These are phyloP conservation scores for Phytophthora constricta DNA, from an alignment of 352 stramenopile genomes.

Conservation along the genomic window DNA sequence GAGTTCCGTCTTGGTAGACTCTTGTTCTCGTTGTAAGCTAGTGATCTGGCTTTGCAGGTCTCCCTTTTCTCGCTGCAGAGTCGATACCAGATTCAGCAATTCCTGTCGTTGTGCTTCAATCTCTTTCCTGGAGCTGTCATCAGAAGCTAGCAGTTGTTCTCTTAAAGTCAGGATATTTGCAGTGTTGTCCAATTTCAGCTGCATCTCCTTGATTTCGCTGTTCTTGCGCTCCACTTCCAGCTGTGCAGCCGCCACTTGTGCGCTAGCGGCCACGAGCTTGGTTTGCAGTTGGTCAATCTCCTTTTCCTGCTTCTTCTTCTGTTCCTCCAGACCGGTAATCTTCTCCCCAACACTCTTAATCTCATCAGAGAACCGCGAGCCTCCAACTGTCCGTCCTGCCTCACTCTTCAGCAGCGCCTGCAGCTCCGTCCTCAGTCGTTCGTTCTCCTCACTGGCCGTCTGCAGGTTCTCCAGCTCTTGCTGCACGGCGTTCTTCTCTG, in stretches of 20 bases:
- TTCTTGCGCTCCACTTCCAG: conserved; percentile 55
- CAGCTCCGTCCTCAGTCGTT: conserved; percentile 46
- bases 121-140: conserved; percentile 49
- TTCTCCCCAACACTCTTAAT: conserved; percentile 41
- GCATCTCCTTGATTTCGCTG: conserved; percentile 55
- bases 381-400: conserved; percentile 8
- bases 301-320: conserved; percentile 37
- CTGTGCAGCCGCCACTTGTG: conserved; percentile 34
- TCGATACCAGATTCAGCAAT: conserved; percentile 44
- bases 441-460: conserved; percentile 49
- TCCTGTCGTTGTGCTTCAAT: conserved; percentile 54
- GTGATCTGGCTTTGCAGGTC: conserved; percentile 34
- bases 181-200: conserved; percentile 56
- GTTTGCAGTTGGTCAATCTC: conserved; percentile 44
- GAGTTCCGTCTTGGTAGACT: conserved; percentile 38
- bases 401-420: conserved; percentile 25
- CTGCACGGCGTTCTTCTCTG: conserved; percentile 30
- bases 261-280: conserved; percentile 33
- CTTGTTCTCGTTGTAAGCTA: conserved; percentile 35
- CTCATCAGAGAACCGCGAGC: conserved; percentile 35
- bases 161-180: conserved; percentile 43
- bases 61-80: conserved; percentile 53
- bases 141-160: conserved; percentile 61
- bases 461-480: conserved; percentile 47
- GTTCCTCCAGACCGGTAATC: conserved; percentile 38